Evolutionary conservation across 495 filamentous ascomycete species (phyloP).

Genomic region (Daldinia vernicosa): DNA sequence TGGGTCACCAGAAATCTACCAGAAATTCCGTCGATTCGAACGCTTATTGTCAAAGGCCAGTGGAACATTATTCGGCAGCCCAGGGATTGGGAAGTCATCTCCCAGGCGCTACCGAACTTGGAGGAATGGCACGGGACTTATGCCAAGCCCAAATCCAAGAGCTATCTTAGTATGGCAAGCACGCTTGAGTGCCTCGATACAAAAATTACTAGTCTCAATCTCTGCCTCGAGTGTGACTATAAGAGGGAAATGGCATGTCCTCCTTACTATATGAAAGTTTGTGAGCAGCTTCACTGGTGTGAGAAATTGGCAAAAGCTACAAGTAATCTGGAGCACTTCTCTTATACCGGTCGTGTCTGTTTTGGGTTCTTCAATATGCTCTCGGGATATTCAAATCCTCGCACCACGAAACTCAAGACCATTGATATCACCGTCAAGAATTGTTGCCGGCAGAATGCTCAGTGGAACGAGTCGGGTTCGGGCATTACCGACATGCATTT

Average conservation of each 20-base stretch:
- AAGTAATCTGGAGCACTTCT: constrained; percentile 67
- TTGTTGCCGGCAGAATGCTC: constrained; percentile 65
- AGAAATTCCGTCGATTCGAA: constrained; percentile 58
- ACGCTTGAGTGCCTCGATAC: constrained; percentile 62
- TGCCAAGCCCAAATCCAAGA: constrained; percentile 72
- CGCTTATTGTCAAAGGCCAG: constrained; percentile 74
- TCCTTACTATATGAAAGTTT: constrained; percentile 63
- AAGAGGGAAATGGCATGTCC: constrained; percentile 65
- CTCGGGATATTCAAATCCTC: constrained; percentile 50
- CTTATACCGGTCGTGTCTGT: constrained; percentile 74
- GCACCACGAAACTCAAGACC: constrained; percentile 62
- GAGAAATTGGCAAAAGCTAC: constrained; percentile 61
- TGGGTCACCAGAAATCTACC: constrained; percentile 51
- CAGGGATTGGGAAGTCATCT: constrained; percentile 68
- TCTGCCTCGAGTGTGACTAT: constrained; percentile 74
- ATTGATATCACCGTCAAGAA: constrained; percentile 76
- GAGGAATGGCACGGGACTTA: constrained; percentile 77
- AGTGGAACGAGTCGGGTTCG: constrained; percentile 66
- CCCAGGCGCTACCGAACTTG: constrained; percentile 67
- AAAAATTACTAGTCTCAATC: constrained; percentile 66
- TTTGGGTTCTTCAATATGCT: constrained; percentile 64
- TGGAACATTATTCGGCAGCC: constrained; percentile 78
- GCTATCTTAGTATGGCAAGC: constrained; percentile 69
- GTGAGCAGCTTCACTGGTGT: constrained; percentile 65
- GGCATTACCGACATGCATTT: constrained; percentile 74